These are phyloP conservation scores for Barnettozyma salicaria DNA, from an alignment of 805 yeast species.

Conservation along the genomic window DNA sequence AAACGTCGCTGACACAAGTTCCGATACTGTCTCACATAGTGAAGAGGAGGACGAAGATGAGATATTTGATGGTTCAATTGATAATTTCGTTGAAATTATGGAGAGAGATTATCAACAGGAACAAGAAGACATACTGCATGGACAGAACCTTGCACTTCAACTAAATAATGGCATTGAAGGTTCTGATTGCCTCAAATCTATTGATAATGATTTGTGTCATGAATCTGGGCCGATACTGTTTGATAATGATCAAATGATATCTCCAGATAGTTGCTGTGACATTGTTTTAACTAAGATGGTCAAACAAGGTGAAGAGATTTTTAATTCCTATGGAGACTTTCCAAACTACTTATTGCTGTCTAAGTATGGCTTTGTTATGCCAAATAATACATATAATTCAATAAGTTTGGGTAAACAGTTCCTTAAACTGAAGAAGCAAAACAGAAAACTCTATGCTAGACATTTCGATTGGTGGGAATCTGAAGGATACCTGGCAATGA, in stretches of 20 bases:
- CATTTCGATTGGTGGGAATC: slow-evolving; percentile 46
- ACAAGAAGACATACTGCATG: slow-evolving; percentile 13
- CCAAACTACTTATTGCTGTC: slow-evolving; percentile 61
- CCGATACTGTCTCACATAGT: slow-evolving; percentile 11
- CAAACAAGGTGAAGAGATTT: slow-evolving; percentile 51
- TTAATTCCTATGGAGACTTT: slow-evolving; percentile 78
- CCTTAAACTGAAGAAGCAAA: slow-evolving; percentile 29
- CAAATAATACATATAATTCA: slow-evolving; percentile 47
- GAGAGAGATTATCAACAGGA: slow-evolving; percentile 22
- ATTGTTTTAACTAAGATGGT: slow-evolving; percentile 46
- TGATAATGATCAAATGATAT: slow-evolving; percentile 31
- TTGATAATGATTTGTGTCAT: slow-evolving; percentile 4
- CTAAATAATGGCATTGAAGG: slow-evolving; percentile 1
- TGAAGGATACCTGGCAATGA: slow-evolving; percentile 35
- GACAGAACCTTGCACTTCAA: slow-evolving; percentile 11
- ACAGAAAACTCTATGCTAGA: slow-evolving; percentile 29
- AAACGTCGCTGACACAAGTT: slow-evolving; percentile 15
- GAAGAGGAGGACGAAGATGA: slow-evolving; percentile 18
- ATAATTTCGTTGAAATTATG: slow-evolving; percentile 27
- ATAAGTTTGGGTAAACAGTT: slow-evolving; percentile 53
- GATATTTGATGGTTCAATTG: slow-evolving; percentile 24
- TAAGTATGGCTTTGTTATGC: slow-evolving; percentile 70
- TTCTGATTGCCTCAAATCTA: neutral
- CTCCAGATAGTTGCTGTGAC: slow-evolving; percentile 62
- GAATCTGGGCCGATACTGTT: slow-evolving; percentile 22